Evolutionary conservation across 2,329 filamentous ascomycete species (phyloP), one percentile per base, ranked within the genome.

Genomic region (Alternaria sp.): DNA sequence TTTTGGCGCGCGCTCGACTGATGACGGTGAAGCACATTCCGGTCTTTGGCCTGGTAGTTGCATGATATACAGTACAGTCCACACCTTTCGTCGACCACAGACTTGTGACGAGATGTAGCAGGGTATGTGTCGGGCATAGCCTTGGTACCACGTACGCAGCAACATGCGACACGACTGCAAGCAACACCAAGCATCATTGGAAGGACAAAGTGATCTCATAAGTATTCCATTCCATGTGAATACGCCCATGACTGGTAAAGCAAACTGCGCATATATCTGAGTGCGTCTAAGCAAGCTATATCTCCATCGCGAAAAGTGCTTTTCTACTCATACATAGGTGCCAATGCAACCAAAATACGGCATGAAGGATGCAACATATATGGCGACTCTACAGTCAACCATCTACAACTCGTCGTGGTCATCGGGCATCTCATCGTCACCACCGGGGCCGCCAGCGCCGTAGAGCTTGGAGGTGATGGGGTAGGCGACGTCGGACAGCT

Each of bases 401-500:
- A 63, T 76, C 63, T 80, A 86, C 77, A 86, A 79, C 80, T 86
- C 84, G 64, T 85, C 84, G 77, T 86, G 84, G 47, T 60, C 61
- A 26, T 78, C 79, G 51, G 76, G 75, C 63, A 81, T 78, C 71
- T 94, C 92, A 71, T 93, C 91, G 65, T 89, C 91, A 68, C 87
- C 89, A 71, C 87, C 89, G 71, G 87, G 90, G 65, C 88, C 90
- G 74, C 80, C 83, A 71, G 88, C 89, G 73, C 82, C 85, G 87
- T 97, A 97, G 78, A 97, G 88, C 90, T 99, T 99, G 86, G 93
- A 97, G 76, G 96, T 99, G 85, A 99, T 99, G 73, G 96, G 96
- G 86, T 98, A 97, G 58, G 96, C 96, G 70, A 97, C 92, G 82
- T 92, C 92, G 76, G 92, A 96, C 73, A 99, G 89, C 89, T 97